These are phyloP conservation scores for Colletotrichum lini DNA, from an alignment of 2,329 filamentous ascomycete genomes.

Conservation along the genomic window DNA sequence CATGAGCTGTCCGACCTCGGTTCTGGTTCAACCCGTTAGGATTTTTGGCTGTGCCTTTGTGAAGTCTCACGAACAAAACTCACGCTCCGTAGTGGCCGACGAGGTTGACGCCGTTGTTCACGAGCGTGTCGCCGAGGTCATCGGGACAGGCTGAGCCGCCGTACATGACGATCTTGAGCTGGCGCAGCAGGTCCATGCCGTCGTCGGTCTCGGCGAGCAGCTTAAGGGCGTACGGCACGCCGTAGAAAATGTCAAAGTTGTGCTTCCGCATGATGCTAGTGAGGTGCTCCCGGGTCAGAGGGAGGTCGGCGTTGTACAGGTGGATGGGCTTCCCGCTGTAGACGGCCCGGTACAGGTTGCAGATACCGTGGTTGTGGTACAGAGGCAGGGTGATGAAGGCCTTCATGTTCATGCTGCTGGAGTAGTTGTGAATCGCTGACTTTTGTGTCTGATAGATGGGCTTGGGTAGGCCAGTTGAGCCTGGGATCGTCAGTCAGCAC, in stretches of 20 bases:
- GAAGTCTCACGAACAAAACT: slow-evolving; percentile 45
- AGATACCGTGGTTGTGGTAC: slow-evolving; percentile 73
- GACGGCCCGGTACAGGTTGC: slow-evolving; percentile 67
- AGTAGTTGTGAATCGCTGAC: slow-evolving; percentile 64
- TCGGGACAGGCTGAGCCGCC: slow-evolving; percentile 73
- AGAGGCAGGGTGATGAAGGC: slow-evolving; percentile 70
- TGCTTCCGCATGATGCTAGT: slow-evolving; percentile 59
- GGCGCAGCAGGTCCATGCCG: slow-evolving; percentile 63
- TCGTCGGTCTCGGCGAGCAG: slow-evolving; percentile 71
- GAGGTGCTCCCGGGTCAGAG: slow-evolving; percentile 66
- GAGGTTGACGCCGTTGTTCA: slow-evolving; percentile 67
- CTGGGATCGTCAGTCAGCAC: slow-evolving; percentile 46
- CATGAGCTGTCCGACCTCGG: slow-evolving; percentile 74
- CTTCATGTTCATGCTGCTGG: slow-evolving; percentile 55
- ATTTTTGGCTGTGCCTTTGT: not conserved
- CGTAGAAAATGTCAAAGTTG: slow-evolving; percentile 69
- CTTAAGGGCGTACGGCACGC: slow-evolving; percentile 76
- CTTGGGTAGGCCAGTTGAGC: slow-evolving; percentile 74
- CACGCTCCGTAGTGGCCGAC: slow-evolving; percentile 70
- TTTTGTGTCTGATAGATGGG: slow-evolving; percentile 72
- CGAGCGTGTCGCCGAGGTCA: slow-evolving; percentile 68
- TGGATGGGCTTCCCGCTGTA: slow-evolving; percentile 64
- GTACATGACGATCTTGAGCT: slow-evolving; percentile 68
- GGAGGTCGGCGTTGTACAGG: slow-evolving; percentile 68
- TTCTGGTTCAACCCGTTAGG: slow-evolving; percentile 49